Evolutionary conservation across 352 stramenopile genomes (phyloP).

Genomic region (Globisporangium iwayamae): DNA sequence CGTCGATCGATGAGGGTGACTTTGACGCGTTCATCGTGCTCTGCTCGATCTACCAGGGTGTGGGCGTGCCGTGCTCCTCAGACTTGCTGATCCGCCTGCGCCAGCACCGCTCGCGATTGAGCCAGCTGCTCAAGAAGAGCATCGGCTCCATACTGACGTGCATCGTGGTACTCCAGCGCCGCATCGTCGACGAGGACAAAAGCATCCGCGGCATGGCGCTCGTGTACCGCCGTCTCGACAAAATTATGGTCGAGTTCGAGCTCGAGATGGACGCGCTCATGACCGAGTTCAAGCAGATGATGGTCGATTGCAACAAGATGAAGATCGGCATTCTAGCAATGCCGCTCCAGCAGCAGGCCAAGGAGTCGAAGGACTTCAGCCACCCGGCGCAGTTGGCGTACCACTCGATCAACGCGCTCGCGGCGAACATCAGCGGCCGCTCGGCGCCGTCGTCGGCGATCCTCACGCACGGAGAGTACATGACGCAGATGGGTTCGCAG

Average conservation of each 20-base stretch:
- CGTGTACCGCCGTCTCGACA: slow-evolving; percentile 64
- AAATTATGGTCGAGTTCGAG: slow-evolving; percentile 59
- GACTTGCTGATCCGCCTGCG: slow-evolving; percentile 72
- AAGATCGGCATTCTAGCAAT: slow-evolving; percentile 74
- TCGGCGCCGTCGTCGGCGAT: slow-evolving; percentile 64
- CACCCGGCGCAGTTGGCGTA: slow-evolving; percentile 68
- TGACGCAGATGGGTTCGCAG: slow-evolving; percentile 82
- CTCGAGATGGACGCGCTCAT: slow-evolving; percentile 63
- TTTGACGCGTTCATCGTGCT: slow-evolving; percentile 84
- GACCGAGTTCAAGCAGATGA: slow-evolving; percentile 70
- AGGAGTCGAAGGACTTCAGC: slow-evolving; percentile 62
- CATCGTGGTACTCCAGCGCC: slow-evolving; percentile 66
- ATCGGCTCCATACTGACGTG: slow-evolving; percentile 68
- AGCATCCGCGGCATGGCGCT: slow-evolving; percentile 73
- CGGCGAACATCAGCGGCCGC: slow-evolving; percentile 59
- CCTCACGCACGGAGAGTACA: slow-evolving; percentile 81
- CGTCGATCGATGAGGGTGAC: slow-evolving; percentile 75
- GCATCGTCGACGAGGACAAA: slow-evolving; percentile 76
- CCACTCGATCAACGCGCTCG: slow-evolving; percentile 80
- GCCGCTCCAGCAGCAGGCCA: slow-evolving; percentile 53
- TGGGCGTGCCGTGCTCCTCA: slow-evolving; percentile 55
- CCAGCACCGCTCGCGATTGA: slow-evolving; percentile 62
- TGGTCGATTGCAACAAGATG: slow-evolving; percentile 78
- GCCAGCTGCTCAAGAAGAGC: slow-evolving; percentile 72
- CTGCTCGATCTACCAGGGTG: slow-evolving; percentile 79